These are phyloP conservation scores for Diplodia intermedia DNA, from an alignment of 2,329 filamentous ascomycete genomes.

Conservation along the genomic window DNA sequence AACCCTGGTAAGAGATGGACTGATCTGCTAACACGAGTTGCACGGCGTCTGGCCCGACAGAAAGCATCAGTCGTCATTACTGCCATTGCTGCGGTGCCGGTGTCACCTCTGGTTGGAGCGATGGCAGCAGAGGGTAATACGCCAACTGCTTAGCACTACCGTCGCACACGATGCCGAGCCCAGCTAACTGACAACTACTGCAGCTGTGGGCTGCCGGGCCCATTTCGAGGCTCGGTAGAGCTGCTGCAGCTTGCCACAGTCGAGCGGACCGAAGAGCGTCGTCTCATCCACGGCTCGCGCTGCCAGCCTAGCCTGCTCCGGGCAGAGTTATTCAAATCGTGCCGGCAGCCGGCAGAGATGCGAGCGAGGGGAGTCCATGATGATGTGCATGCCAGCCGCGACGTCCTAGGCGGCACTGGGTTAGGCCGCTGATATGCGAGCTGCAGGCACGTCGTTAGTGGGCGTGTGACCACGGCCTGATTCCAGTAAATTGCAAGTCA, in stretches of 20 bases:
- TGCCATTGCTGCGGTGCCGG: conserved; percentile 4
- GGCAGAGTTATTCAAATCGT: conserved; percentile 8
- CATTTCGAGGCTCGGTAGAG: conserved; percentile 7
- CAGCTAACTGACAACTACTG: conserved; percentile 4
- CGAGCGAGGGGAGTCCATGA: conserved; percentile 15
- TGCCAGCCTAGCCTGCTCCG: conserved; percentile 6
- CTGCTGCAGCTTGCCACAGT: not conserved
- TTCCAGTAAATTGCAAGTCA: conserved; percentile 21
- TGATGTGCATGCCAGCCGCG: conserved; percentile 27
- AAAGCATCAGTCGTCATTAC: not conserved
- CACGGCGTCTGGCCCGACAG: conserved; percentile 12
- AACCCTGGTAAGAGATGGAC: conserved; percentile 26
- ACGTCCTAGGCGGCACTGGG: conserved; percentile 9
- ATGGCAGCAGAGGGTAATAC: conserved; percentile 2
- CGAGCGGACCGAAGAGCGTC: conserved; percentile 15
- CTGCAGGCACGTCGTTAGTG: conserved; percentile 26
- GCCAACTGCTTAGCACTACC: not conserved
- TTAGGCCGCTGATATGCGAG: conserved; percentile 9
- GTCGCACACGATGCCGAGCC: conserved; percentile 26
- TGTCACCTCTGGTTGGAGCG: conserved; percentile 30
- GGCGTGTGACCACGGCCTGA: conserved; percentile 20
- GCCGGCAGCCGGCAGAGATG: conserved; percentile 9
- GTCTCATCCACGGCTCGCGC: not conserved
- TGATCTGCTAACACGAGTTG: conserved; percentile 24
- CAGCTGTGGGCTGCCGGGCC: not conserved